Base-by-base conservation (phyloP, 2,329 filamentous ascomycete species). In the Thielaviopsis euricoi region DNA sequence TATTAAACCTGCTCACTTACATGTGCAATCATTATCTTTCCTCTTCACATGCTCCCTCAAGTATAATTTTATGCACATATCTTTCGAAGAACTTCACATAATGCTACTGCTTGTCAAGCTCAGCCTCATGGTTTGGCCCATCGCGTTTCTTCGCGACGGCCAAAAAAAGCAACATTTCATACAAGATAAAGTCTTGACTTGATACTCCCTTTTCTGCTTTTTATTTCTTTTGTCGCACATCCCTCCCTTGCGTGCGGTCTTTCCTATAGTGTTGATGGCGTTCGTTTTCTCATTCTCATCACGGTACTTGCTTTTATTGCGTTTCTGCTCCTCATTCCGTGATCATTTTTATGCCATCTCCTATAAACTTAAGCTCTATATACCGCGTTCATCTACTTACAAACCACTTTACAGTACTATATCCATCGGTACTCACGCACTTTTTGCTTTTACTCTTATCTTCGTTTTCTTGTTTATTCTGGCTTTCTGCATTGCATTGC, bases 401-500 rank as follows among this genome's bases (percentile, higher is more conserved):
- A 43, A n/a, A 43, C n/a, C 17, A 5, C 2, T 43, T n/a, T 43
- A 33, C 29, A 33, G 29, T 6, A 33, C 29, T 43, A 7, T 43
- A 43, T 43, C n/a, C 15, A 40, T 43, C n/a, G 37, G 17, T 15
- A n/a, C n/a, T n/a, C 15, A n/a, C 13, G 23, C 19, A 26, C 19
- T 43, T n/a, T 21, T 55, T 26, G 23, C 40, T 26, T 43, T 49
- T 22, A 13, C 13, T 37, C 23, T 52, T 12, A 17, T 52, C 5
- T 51, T 15, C 33, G 43, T 10, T 22, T 9, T 19, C 12, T 17
- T 56, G 29, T 59, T 23, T 52, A 43, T 37, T 59, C 23, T 59
- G 23, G 33, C 50, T 54, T 49, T 26, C 52, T 60, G 55, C 49
- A 59, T 58, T 48, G 43, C 52, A 25, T 43, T 55, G 55, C 37